These are phyloP conservation scores for Baudoinia panamericana DNA, from an alignment of 495 filamentous ascomycete genomes.

Conservation along the genomic window DNA sequence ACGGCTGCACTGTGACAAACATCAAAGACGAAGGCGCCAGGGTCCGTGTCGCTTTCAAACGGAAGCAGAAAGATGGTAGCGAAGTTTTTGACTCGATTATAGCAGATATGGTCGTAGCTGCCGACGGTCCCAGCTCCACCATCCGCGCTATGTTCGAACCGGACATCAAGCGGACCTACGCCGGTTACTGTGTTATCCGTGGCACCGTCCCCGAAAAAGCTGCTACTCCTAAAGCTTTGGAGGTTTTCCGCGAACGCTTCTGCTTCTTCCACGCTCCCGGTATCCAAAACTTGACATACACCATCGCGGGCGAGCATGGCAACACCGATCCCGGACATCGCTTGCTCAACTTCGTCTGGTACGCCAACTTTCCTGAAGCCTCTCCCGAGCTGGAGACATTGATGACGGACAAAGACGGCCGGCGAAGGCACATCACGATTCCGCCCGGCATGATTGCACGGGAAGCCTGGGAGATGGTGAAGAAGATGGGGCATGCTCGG, in stretches of 20 bases:
- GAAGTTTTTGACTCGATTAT: slow-evolving; percentile 21
- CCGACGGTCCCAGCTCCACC: slow-evolving; percentile 44
- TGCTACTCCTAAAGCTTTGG: slow-evolving; percentile 22
- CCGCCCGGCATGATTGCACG: slow-evolving; percentile 36
- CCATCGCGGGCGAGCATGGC: slow-evolving; percentile 40
- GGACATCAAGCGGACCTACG: slow-evolving; percentile 37
- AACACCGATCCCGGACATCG: slow-evolving; percentile 35
- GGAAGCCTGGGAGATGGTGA: slow-evolving; percentile 35
- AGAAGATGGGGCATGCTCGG: slow-evolving; percentile 27
- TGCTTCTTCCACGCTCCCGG: slow-evolving; percentile 35
- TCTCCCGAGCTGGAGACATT: slow-evolving; percentile 37
- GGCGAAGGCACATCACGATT: slow-evolving; percentile 35
- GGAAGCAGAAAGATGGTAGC: slow-evolving; percentile 28
- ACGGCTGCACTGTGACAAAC: slow-evolving; percentile 36
- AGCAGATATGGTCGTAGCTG: slow-evolving; percentile 40
- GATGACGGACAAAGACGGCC: slow-evolving; percentile 40
- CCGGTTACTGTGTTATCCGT: slow-evolving; percentile 43
- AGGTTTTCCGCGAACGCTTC: slow-evolving; percentile 29
- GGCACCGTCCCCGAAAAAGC: slow-evolving; percentile 38
- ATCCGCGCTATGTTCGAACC: slow-evolving; percentile 37
- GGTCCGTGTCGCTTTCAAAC: slow-evolving; percentile 33
- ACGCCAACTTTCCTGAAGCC: slow-evolving; percentile 38
- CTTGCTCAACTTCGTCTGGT: slow-evolving; percentile 47
- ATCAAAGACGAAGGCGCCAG: slow-evolving; percentile 31
- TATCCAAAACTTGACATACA: slow-evolving; percentile 39